Evolutionary conservation across 345 rosid genomes (phyloP).

Genomic region (Streptanthus diversifolius): DNA sequence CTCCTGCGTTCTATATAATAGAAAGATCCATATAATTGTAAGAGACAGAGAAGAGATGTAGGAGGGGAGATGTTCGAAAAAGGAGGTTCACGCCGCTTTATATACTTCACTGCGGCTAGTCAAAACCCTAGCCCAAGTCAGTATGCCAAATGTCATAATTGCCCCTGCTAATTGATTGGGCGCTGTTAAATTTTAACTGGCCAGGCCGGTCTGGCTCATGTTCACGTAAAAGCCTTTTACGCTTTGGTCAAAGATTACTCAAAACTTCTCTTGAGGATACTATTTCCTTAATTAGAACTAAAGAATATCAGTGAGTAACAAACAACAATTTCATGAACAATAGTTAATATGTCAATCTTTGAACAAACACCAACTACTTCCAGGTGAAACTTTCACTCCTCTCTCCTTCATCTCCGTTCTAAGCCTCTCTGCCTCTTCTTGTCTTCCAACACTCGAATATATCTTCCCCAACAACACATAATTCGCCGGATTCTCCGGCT

Average conservation of each 20-base stretch:
- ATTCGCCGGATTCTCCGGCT: slow-evolving; percentile 59
- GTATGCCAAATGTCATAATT: not conserved
- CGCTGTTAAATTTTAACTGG: not conserved
- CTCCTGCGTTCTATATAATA: slow-evolving; percentile 13
- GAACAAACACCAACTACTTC: slow-evolving; percentile 50
- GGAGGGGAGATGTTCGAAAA: not conserved
- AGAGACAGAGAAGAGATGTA: too few species aligned
- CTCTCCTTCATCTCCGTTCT: slow-evolving; percentile 52
- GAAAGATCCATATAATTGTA: too few species aligned
- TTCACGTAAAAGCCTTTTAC: not conserved
- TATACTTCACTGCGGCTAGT: not conserved
- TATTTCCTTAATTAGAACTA: not conserved
- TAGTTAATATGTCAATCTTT: slow-evolving; percentile 31
- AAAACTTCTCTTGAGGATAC: not conserved
- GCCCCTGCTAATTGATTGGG: not conserved
- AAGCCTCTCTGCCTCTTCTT: slow-evolving; percentile 55
- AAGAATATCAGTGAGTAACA: not conserved
- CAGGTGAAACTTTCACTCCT: slow-evolving; percentile 51
- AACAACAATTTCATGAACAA: not conserved
- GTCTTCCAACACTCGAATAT: slow-evolving; percentile 51
- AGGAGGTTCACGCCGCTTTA: not conserved
- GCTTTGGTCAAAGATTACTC: not conserved
- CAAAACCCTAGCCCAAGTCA: slow-evolving; percentile 4
- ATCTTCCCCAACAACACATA: slow-evolving; percentile 48
- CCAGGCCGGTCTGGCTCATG: not conserved